Percentiles rank a stretch among this genome's conserved stretches.
Evolutionary conservation across 2,329 filamentous ascomycete species (phyloP).

Genomic region (Trichoderma simmonsii): DNA sequence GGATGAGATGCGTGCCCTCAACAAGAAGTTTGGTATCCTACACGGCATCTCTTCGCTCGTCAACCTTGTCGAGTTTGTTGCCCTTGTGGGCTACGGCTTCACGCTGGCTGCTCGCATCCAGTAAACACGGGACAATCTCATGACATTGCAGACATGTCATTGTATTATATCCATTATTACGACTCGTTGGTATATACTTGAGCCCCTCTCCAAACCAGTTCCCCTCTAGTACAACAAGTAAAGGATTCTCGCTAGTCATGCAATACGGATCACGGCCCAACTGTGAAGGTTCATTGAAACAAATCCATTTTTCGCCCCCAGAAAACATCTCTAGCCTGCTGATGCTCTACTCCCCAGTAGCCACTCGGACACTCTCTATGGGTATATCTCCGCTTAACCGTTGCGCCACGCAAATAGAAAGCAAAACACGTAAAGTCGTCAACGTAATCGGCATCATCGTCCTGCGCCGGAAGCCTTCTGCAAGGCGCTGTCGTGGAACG

Average conservation of each 20-base stretch:
- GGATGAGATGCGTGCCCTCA: slow-evolving; percentile 76
- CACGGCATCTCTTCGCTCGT: slow-evolving; percentile 80
- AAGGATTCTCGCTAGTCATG: background rate
- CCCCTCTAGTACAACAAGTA: background rate
- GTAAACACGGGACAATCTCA: slow-evolving; percentile 30
- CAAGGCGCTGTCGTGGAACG: slow-evolving; percentile 31
- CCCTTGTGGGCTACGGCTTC: slow-evolving; percentile 74
- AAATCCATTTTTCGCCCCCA: background rate
- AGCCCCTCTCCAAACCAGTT: background rate
- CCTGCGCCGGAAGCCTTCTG: background rate
- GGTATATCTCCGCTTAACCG: background rate
- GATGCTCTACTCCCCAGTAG: slow-evolving; percentile 4
- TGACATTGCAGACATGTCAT: background rate
- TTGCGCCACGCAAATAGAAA: slow-evolving; percentile 7
- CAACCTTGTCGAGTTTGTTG: slow-evolving; percentile 69
- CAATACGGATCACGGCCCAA: background rate
- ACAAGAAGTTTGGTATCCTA: slow-evolving; percentile 72
- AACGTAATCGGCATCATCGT: background rate
- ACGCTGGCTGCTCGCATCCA: slow-evolving; percentile 63
- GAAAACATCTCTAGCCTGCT: slow-evolving; percentile 6
- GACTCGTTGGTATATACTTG: background rate
- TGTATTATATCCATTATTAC: background rate
- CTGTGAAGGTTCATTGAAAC: background rate
- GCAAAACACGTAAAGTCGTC: background rate
- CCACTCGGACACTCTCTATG: slow-evolving; percentile 2